A percentile compares a stretch with the other conserved stretches of the same genome.
Evolutionary conservation across 2,329 filamentous ascomycete genomes (phyloP).

Genomic region (Aspergillus piperis): DNA sequence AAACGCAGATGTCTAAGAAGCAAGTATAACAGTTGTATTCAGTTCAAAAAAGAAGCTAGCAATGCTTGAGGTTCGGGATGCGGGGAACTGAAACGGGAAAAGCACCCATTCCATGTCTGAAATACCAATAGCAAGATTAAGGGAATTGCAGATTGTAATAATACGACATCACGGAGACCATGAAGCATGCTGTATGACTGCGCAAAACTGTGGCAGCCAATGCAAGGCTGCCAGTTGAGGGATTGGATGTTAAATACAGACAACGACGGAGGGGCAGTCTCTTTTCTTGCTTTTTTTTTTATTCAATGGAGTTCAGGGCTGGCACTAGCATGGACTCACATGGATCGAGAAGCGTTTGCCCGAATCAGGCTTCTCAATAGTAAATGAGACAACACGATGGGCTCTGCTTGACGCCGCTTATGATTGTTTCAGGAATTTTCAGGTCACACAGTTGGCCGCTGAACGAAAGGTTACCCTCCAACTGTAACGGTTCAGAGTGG

Average conservation of each 20-base stretch:
- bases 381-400: conserved; percentile 34
- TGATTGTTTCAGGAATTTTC: conserved; percentile 9
- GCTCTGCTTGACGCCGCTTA: conserved; percentile 11
- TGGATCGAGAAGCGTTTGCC: conserved; percentile 28
- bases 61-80: not conserved
- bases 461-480: conserved; percentile 9
- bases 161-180: not conserved
- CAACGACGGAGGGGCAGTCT: not conserved
- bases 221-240: not conserved
- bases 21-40: not conserved
- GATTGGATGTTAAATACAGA: not conserved
- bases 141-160: not conserved
- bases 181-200: not conserved
- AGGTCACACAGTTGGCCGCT: conserved; percentile 9
- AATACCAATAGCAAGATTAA: conserved; percentile 1
- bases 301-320: not conserved
- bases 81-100: conserved; percentile 5
- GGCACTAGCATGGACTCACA: conserved; percentile 29
- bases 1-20: not conserved
- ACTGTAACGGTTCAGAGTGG: conserved; percentile 18
- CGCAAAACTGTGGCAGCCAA: not conserved
- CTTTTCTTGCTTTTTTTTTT: conserved; percentile 9
- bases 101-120: conserved; percentile 17
- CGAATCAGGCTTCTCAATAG: conserved; percentile 28
- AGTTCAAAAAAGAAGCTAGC: conserved; percentile 6